These are phyloP conservation scores for Ammopiptanthus mongolicus DNA, from an alignment of 306 rosid genomes.

Conservation along the genomic window DNA sequence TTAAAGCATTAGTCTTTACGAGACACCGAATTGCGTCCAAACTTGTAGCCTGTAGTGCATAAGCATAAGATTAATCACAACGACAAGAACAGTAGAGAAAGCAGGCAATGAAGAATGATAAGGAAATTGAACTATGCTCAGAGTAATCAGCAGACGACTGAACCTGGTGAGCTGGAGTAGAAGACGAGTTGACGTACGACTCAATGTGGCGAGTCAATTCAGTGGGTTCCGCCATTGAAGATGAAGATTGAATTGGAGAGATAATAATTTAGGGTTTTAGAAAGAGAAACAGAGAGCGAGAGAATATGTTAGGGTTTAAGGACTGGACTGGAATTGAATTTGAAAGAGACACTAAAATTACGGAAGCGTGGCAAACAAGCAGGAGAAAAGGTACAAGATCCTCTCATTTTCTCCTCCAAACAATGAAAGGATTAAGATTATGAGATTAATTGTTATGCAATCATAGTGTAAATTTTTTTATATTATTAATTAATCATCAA, in stretches of 20 bases:
- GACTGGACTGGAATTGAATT: background rate
- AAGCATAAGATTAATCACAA: slow-evolving; percentile 4
- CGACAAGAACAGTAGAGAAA: background rate
- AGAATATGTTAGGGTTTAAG: slow-evolving; percentile 38
- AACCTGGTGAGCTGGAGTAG: slow-evolving; percentile 67
- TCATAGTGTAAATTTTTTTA: too few species aligned
- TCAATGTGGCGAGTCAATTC: slow-evolving; percentile 59
- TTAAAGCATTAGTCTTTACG: slow-evolving; percentile 48
- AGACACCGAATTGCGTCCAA: slow-evolving; percentile 56
- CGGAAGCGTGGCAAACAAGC: too few species aligned
- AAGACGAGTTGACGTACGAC: slow-evolving; percentile 64
- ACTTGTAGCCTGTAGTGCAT: slow-evolving; percentile 55
- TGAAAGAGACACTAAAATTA: background rate
- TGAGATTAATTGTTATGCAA: too few species aligned
- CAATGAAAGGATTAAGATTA: too few species aligned
- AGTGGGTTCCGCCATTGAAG: slow-evolving; percentile 52
- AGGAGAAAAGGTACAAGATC: too few species aligned
- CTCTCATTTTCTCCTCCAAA: too few species aligned
- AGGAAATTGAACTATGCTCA: background rate
- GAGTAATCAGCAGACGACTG: background rate
- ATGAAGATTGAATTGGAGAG: background rate
- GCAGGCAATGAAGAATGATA: background rate
- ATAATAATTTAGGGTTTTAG: slow-evolving; percentile 29
- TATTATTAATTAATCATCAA: too few species aligned
- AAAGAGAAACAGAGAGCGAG: background rate